Percentiles rank a stretch among this genome's conserved stretches.
Conservation (phyloP, 2,329 filamentous ascomycete species). For the Alternaria alternata region DNA sequence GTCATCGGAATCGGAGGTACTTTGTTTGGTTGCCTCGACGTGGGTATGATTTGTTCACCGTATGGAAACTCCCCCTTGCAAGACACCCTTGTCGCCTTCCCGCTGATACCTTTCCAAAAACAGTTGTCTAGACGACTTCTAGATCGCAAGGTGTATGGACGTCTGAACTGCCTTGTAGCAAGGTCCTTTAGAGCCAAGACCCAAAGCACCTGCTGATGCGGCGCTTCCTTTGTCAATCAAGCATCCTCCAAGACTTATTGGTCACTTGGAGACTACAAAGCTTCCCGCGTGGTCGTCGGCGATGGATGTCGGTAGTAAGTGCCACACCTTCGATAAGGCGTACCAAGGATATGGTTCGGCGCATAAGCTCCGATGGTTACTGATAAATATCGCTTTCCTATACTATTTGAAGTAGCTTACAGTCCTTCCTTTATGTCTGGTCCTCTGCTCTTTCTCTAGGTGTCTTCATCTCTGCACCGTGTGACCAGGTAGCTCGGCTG, state of each 20-base stretch:
- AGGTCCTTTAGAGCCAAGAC: constrained; percentile 1
- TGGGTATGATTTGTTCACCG: not conserved
- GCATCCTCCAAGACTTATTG: constrained; percentile 1
- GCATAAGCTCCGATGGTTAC: not conserved
- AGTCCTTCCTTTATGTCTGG: not conserved
- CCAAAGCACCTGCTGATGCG: not conserved
- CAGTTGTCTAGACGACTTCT: not conserved
- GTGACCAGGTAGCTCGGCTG: constrained; percentile 16
- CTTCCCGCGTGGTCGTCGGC: not conserved
- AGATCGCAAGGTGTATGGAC: not conserved
- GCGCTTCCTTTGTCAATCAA: not conserved
- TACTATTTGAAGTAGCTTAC: not conserved
- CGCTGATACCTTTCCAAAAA: not conserved
- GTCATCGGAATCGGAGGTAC: constrained; percentile 1
- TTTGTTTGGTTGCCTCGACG: not conserved
- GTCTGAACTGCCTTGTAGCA: not conserved
- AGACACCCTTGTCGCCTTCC: not conserved
- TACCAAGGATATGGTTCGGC: not conserved
- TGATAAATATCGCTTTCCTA: not conserved
- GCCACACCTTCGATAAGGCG: not conserved
- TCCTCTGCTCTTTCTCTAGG: not conserved
- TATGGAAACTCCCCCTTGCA: not conserved
- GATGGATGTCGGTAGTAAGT: constrained; percentile 3
- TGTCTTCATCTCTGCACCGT: not conserved
- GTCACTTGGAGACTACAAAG: not conserved